A percentile compares a stretch with the other conserved stretches of the same genome.
Conservation (phyloP, 257 asterid genomes). For the Jacaranda mimosifolia region DNA sequence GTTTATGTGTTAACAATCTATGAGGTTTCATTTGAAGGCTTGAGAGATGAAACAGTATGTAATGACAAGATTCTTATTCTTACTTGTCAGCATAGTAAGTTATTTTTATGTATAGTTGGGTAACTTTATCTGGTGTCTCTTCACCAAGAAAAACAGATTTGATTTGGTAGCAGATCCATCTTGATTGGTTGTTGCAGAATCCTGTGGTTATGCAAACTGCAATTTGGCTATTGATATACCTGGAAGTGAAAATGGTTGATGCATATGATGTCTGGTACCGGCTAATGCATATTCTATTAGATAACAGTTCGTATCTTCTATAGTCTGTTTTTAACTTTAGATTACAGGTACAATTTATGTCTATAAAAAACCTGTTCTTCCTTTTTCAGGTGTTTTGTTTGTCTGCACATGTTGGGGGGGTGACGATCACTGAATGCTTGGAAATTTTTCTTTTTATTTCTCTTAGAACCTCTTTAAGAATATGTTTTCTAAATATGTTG, state of each 20-base stretch:
- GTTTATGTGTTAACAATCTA: neutral
- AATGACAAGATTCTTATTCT: neutral
- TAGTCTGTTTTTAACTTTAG: too few relatives aligned
- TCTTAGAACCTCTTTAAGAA: neutral
- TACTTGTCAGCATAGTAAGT: neutral
- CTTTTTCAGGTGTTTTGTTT: too few relatives aligned
- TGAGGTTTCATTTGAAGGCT: neutral
- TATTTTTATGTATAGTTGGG: neutral
- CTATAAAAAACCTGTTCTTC: neutral
- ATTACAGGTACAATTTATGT: too few relatives aligned
- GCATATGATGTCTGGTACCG: too few relatives aligned
- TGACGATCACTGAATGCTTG: neutral
- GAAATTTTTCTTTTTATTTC: neutral
- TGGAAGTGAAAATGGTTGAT: too few relatives aligned
- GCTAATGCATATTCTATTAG: too few relatives aligned
- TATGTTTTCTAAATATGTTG: neutral
- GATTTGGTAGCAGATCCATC: neutral
- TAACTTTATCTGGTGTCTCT: neutral
- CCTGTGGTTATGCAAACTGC: neutral
- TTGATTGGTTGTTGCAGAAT: neutral
- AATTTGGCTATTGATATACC: neutral
- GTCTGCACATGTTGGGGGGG: too few relatives aligned
- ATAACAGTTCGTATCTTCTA: too few relatives aligned
- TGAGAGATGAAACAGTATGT: neutral
- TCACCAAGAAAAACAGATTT: neutral